Evolutionary conservation across 306 rosid genomes (phyloP).

Genomic region (Malus sieversii): DNA sequence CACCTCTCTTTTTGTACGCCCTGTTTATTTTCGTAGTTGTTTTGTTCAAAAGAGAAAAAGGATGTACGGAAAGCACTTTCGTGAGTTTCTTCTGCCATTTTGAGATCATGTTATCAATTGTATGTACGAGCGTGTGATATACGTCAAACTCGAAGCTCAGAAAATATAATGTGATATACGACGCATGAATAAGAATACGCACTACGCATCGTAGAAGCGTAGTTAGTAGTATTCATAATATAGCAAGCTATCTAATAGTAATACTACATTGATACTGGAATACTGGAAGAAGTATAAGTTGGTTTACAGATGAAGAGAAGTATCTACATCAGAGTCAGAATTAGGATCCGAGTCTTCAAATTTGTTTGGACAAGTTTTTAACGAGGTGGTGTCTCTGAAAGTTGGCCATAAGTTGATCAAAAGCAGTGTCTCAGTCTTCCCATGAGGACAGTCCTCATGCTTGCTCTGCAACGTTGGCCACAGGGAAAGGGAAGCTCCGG

Average conservation of each 20-base stretch:
- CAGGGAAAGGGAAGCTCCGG: slow-evolving; percentile 57
- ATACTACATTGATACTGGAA: background rate
- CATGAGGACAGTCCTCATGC: background rate
- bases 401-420: slow-evolving; percentile 30
- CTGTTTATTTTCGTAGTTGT: no score
- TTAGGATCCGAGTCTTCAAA: slow-evolving; percentile 23
- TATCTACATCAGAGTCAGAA: slow-evolving; percentile 51
- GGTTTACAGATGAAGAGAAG: slow-evolving; percentile 43
- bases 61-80: no score
- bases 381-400: background rate
- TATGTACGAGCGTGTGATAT: no score
- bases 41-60: no score
- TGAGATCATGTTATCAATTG: background rate
- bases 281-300: background rate
- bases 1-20: no score
- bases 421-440: slow-evolving; percentile 11
- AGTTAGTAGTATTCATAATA: no score
- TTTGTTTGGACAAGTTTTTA: background rate
- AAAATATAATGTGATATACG: no score
- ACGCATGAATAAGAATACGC: no score
- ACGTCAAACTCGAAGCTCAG: no score
- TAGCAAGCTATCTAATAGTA: background rate
- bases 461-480: slow-evolving; percentile 43
- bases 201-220: no score
- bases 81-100: background rate